Evolutionary conservation across 2,329 filamentous ascomycete genomes (phyloP), one percentile per base, ranked within the genome.

Genomic region (Diaporthe eres): DNA sequence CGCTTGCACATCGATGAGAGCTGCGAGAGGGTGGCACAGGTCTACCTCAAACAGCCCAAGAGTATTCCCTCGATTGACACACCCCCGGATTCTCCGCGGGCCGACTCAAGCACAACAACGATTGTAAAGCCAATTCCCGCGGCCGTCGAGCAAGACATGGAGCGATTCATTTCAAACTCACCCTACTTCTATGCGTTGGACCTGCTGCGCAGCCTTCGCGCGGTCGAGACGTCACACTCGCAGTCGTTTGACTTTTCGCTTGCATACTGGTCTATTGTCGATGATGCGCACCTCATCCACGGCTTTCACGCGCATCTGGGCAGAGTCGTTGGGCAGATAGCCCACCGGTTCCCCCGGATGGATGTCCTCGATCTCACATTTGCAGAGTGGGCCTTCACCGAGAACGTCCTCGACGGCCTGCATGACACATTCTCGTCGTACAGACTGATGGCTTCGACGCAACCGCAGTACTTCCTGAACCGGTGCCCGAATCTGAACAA

Each of bases 281-380:
- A 82, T 4, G 81, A 85, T 53, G 82, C 83, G 1, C 80, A 80
- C 10, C 78, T 82, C 7, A 75, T 84, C 2, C 70, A 79, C 6
- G 74, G 72, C 1, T 84, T 86, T 77, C 82, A 83, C 49, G 72
- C 75, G 2, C 84, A 86, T 34, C 39, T 86, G 6, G 77, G 81
- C 8, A 80, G 82, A 1, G 78, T 86, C 15, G 77, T 82, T 12
- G 77, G 79, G 63, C 86, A 87, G 77, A 83, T 87, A 10, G 76
- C 80, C 0, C 85, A 87, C 78, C 82, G 82, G 15, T 85, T 85
- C 57, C 82, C 85, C 0, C 79, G 79, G 4, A 85, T 87, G 85
- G 80, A 83, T 12, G 82, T 86, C 19, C 80, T 88, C 1, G 82
- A 82, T 1, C 75, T 87, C 1, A 82, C 82, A 0, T 82, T 83